A percentile compares a stretch with the other conserved stretches of the same genome.
Conservation (phyloP, 2,329 filamentous ascomycete species). For the Dothistroma septosporum region DNA sequence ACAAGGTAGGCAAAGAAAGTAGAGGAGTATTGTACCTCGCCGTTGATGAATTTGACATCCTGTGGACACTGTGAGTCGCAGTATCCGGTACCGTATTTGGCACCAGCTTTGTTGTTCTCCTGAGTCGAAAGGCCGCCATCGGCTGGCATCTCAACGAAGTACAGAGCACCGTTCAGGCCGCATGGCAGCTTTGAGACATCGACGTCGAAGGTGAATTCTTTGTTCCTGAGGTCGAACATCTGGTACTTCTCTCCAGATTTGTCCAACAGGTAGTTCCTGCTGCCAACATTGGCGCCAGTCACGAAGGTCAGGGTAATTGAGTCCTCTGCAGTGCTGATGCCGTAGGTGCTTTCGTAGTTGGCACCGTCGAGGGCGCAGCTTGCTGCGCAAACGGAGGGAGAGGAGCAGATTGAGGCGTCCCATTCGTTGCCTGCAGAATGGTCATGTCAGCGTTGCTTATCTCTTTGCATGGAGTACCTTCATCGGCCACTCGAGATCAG, state of each 20-base stretch:
- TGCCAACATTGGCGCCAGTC: constrained; percentile 37
- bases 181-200: constrained; percentile 65
- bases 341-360: constrained; percentile 54
- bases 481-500: not conserved
- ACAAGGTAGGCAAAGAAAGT: too few relatives aligned
- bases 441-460: not conserved
- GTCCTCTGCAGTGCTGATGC: constrained; percentile 49
- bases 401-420: constrained; percentile 40
- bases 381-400: constrained; percentile 44
- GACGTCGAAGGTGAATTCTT: constrained; percentile 70
- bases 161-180: constrained; percentile 67
- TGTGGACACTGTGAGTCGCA: constrained; percentile 49
- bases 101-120: constrained; percentile 38
- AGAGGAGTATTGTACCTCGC: constrained; percentile 12
- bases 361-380: constrained; percentile 58
- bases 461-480: not conserved
- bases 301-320: constrained; percentile 46
- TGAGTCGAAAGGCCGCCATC: constrained; percentile 56
- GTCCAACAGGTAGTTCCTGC: constrained; percentile 62
- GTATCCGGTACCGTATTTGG: constrained; percentile 54
- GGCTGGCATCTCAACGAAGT: constrained; percentile 60
- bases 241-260: constrained; percentile 55
- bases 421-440: constrained; percentile 38
- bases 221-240: constrained; percentile 60
- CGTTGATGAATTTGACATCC: constrained; percentile 34